These are phyloP conservation scores for Asterella californica DNA, from an alignment of 225 moss, liverwort and hornwort species.

Conservation along the genomic window DNA sequence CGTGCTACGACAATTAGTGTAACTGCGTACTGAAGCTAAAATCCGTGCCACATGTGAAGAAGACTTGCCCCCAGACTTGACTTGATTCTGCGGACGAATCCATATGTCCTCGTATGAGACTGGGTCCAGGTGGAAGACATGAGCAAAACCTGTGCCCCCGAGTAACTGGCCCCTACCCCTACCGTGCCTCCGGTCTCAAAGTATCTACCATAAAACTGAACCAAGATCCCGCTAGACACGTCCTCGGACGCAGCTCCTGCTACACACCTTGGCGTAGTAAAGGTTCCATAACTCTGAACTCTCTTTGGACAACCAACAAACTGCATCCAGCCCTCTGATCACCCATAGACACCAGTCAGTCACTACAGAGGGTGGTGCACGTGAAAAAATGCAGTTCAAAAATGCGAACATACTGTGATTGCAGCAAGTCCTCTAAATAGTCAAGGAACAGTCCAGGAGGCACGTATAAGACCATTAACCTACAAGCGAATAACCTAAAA, in stretches of 20 bases:
- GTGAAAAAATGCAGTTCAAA: background rate
- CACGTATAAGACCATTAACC: background rate
- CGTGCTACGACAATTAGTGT: background rate
- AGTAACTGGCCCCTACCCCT: background rate
- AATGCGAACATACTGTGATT: background rate
- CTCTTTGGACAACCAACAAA: background rate
- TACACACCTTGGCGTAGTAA: background rate
- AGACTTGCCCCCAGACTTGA: background rate
- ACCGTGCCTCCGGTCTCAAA: constrained; percentile 2
- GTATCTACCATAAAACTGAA: background rate
- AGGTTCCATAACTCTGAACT: background rate
- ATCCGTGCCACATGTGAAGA: background rate
- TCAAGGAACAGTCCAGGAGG: background rate
- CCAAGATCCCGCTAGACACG: background rate
- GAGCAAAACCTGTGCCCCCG: background rate
- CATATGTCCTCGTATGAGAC: background rate
- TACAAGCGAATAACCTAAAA: background rate
- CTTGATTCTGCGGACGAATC: background rate
- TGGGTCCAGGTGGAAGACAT: background rate
- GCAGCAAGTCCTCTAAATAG: background rate
- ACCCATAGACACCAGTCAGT: background rate
- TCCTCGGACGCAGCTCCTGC: background rate
- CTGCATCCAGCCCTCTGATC: constrained; percentile 1
- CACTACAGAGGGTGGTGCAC: background rate
- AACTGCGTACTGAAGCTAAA: background rate